These are phyloP conservation scores for Penicillium sp. DNA, from an alignment of 2,329 filamentous ascomycete genomes.

Conservation along the genomic window DNA sequence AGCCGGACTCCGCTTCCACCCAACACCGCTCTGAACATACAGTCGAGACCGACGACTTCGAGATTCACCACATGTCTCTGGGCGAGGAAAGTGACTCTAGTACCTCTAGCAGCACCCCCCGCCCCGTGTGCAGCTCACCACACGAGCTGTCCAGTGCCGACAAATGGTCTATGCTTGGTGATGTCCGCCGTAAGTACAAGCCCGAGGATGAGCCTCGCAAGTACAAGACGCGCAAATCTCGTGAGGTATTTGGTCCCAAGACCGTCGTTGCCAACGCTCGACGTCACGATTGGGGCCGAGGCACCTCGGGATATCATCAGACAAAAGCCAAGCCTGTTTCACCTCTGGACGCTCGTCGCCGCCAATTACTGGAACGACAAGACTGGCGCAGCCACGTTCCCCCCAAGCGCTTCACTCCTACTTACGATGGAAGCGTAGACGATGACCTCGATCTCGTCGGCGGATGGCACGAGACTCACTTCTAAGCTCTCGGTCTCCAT, in stretches of 20 bases:
- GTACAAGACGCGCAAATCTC: conserved; percentile 58
- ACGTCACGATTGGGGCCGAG: conserved; percentile 46
- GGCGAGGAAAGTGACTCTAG: conserved; percentile 66
- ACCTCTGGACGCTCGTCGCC: conserved; percentile 31
- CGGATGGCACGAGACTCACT: conserved; percentile 75
- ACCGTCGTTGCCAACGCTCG: conserved; percentile 46
- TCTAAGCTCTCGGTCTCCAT: conserved; percentile 43
- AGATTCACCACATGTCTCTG: conserved; percentile 45
- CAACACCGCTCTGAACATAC: conserved; percentile 48
- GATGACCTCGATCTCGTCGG: conserved; percentile 93
- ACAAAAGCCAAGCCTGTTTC: conserved; percentile 38
- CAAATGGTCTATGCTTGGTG: conserved; percentile 87
- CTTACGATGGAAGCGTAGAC: conserved; percentile 58
- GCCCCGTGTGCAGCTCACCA: conserved; percentile 63
- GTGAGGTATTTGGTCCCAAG: conserved; percentile 54
- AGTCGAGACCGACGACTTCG: conserved; percentile 26
- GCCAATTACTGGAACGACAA: conserved; percentile 45
- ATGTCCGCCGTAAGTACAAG: conserved; percentile 72
- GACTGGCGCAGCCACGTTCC: conserved; percentile 49
- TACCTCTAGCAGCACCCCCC: conserved; percentile 33
- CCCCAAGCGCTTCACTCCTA: conserved; percentile 36
- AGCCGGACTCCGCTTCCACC: conserved; percentile 57
- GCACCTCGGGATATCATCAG: conserved; percentile 42
- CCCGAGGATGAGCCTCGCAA: conserved; percentile 60
- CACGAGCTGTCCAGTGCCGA: conserved; percentile 60